phyloP scores from a whole-genome alignment of 768 basidiomycete species.

The Serendipita indica region DNA sequence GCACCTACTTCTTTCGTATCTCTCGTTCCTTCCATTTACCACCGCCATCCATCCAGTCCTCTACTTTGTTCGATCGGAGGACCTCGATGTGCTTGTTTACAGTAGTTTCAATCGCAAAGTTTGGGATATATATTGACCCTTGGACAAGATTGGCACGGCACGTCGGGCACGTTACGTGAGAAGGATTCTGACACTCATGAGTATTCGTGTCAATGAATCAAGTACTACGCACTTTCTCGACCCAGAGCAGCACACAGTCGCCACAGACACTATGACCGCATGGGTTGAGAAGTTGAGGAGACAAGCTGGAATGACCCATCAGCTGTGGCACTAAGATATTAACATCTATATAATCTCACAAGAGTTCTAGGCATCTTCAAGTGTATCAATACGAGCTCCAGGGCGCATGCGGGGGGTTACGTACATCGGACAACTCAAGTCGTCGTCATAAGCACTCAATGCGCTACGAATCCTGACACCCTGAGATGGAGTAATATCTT shows the following conservation, averaged over 20 bases:
- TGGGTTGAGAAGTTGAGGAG: neutral
- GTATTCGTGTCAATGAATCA: neutral
- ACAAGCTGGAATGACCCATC: too few relatives aligned
- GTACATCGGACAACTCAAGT: conserved; percentile 1
- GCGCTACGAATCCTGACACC: neutral
- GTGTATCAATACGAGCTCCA: neutral
- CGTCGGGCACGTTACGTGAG: neutral
- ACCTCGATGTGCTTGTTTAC: conserved; percentile 5
- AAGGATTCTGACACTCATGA: too few relatives aligned
- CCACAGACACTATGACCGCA: conserved; percentile 3
- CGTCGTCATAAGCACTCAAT: conserved; percentile 5
- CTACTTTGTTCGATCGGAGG: neutral
- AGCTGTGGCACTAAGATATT: conserved; percentile 34
- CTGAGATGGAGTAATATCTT: neutral
- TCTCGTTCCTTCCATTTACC: neutral
- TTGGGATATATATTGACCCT: neutral
- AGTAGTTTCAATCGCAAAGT: neutral
- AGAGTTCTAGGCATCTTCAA: neutral
- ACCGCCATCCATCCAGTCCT: neutral
- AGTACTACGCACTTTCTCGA: neutral
- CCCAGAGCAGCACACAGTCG: neutral
- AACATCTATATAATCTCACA: neutral
- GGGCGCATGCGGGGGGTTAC: conserved; percentile 30
- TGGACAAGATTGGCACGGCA: neutral
- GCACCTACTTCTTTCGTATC: neutral